These are phyloP conservation scores for Leishmania braziliensis DNA, from an alignment of 208 protist genomes.

Conservation along the genomic window DNA sequence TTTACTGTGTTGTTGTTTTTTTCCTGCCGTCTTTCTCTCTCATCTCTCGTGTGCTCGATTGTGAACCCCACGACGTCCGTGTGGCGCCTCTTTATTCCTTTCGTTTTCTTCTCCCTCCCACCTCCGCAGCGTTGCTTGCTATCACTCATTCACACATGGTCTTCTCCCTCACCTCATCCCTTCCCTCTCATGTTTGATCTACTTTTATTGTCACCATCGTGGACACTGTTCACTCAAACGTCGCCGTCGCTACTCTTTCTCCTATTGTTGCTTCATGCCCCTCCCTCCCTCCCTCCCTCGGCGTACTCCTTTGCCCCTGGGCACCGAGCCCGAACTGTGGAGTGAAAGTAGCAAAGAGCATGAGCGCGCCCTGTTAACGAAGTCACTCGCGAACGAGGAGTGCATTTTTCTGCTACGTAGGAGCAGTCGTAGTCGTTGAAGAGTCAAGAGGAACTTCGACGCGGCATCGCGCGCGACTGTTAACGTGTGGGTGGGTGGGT, in stretches of 20 bases:
- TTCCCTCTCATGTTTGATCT: not conserved
- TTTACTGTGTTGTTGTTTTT: not conserved
- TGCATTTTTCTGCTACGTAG: not conserved
- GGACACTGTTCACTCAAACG: not conserved
- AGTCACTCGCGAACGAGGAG: not conserved
- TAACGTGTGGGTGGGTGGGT: not conserved
- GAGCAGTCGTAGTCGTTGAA: not conserved
- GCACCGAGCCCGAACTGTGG: not conserved
- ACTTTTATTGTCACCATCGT: not conserved
- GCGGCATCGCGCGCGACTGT: not conserved
- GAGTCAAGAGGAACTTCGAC: not conserved
- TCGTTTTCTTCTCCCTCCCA: not conserved
- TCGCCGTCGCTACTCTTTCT: not conserved
- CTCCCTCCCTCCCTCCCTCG: not conserved
- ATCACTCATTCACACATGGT: not conserved
- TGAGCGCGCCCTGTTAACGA: not conserved
- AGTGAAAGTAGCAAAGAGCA: not conserved
- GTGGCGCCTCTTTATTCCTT: not conserved
- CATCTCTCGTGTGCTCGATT: not conserved
- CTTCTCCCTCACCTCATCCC: not conserved
- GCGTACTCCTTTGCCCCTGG: not conserved
- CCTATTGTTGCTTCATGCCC: not conserved
- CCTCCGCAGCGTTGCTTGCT: not conserved
- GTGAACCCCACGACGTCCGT: not conserved
- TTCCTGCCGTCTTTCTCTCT: not conserved